phyloP scores from a whole-genome alignment of 176 grass and related monocot genomes.

The Hordeum marinum region DNA sequence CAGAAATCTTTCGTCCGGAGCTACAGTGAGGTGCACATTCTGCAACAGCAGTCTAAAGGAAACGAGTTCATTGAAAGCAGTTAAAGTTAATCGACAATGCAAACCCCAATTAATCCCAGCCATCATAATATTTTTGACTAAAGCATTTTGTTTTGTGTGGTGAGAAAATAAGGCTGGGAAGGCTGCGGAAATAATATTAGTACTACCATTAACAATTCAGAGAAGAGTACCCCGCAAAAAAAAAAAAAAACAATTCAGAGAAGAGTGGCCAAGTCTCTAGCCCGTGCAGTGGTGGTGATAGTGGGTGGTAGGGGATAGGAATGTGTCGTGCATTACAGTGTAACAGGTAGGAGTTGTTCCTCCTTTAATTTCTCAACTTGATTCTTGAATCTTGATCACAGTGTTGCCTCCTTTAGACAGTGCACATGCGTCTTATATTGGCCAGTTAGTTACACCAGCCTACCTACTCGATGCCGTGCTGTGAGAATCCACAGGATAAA shows the following conservation, averaged over 20 bases:
- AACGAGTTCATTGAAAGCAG: too few relatives aligned
- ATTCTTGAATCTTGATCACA: neutral
- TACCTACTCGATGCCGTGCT: neutral
- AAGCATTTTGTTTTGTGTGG: too few relatives aligned
- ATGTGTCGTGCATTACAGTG: neutral
- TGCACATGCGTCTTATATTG: neutral
- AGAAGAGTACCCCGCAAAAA: too few relatives aligned
- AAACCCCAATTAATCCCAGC: too few relatives aligned
- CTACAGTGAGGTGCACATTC: too few relatives aligned
- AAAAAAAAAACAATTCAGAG: neutral
- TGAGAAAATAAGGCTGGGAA: too few relatives aligned
- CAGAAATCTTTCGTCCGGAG: too few relatives aligned
- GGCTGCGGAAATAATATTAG: neutral
- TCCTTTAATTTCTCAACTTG: neutral
- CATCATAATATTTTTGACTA: too few relatives aligned
- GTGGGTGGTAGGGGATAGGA: neutral
- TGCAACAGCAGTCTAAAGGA: too few relatives aligned
- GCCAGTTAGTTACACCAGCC: slow-evolving; percentile 29
- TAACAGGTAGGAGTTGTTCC: neutral
- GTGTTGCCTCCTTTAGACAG: neutral
- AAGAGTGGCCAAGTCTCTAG: neutral
- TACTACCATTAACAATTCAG: neutral
- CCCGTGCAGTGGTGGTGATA: neutral
- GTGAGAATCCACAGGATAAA: neutral
- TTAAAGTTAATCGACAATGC: too few relatives aligned